Base-by-base conservation (phyloP, 1,139 yeast genomes). In the Candida labiduridarum region DNA sequence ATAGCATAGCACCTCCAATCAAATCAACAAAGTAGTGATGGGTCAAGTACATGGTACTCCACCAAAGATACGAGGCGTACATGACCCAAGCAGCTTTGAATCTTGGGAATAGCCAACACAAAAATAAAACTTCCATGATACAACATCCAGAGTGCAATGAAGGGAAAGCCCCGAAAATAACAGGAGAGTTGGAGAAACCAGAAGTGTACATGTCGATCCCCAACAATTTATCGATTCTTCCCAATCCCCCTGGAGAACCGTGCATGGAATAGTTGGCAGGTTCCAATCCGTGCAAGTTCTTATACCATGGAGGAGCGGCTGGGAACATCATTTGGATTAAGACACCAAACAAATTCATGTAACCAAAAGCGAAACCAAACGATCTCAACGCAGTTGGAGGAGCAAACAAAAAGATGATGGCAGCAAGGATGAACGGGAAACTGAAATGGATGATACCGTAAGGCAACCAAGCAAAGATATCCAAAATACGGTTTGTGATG, bases 291-390 rank as follows among this genome's bases (percentile, higher is more conserved):
- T 94, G 85, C 48, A 85, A 69, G 56, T 83, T 83, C 66, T 91
- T 91, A 67, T 95, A 94, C 99, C 99, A 94, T 34, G 99, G 99
- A 33, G 99, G 96, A 53, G 99, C 97, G 47, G 96, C 90, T 3
- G 99, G 98, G 67, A 90, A 91, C 29, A 84, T 58, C 56, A 90
- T 79, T 71, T 94, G 99, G 52, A 82, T 80, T 45, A 76, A 64
- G 22, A 94, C 98, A 42, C 98, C 99, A 45, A 83, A 65, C 59
- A 91, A 73, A 69, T 92, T 94, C 95, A 94, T 88, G 74, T 89
- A 92, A n/a, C 99, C 99, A 71, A 94, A 91, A 8, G 97, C 95
- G 75, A 91, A 89, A 4, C 92, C 97, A 68, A 87, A 95, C 4
- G 91, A 84, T 55, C 96, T 84, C 47, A 94, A 73, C 9, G 91